These are phyloP conservation scores for Penicillium sp. DNA, from an alignment of 2,329 filamentous ascomycete genomes.

Conservation along the genomic window DNA sequence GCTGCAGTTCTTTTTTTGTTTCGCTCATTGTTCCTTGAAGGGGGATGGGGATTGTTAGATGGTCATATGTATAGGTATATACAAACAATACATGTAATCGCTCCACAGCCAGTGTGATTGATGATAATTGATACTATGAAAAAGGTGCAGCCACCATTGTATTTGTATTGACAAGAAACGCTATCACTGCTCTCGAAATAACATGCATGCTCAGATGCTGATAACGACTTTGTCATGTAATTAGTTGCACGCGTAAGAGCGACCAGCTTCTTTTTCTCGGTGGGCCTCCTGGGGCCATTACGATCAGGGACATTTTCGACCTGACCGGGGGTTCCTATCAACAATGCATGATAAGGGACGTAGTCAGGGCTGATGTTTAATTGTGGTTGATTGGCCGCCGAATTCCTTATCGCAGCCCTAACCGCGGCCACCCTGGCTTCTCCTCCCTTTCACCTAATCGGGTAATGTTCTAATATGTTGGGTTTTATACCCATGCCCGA, in stretches of 20 bases:
- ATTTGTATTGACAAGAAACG: neutral
- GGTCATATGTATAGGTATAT: neutral
- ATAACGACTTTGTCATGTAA: neutral
- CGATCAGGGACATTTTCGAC: neutral
- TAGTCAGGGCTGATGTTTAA: neutral
- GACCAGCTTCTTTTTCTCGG: neutral
- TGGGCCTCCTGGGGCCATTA: neutral
- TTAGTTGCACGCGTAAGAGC: neutral
- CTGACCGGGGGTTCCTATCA: neutral
- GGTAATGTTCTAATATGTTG: neutral
- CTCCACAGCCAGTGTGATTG: neutral
- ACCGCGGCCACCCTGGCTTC: neutral
- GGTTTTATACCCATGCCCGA: neutral
- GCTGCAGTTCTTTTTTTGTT: neutral
- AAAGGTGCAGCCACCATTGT: neutral
- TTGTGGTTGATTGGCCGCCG: neutral
- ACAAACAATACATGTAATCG: neutral
- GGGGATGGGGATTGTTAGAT: neutral
- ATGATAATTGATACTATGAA: neutral
- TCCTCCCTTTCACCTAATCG: neutral
- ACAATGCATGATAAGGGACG: neutral
- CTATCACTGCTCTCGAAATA: neutral
- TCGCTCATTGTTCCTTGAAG: neutral
- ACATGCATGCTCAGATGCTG: neutral
- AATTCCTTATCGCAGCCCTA: slow-evolving; percentile 4